These are phyloP conservation scores for Alternaria brassicicola DNA, from an alignment of 2,329 filamentous ascomycete species.

Conservation along the genomic window DNA sequence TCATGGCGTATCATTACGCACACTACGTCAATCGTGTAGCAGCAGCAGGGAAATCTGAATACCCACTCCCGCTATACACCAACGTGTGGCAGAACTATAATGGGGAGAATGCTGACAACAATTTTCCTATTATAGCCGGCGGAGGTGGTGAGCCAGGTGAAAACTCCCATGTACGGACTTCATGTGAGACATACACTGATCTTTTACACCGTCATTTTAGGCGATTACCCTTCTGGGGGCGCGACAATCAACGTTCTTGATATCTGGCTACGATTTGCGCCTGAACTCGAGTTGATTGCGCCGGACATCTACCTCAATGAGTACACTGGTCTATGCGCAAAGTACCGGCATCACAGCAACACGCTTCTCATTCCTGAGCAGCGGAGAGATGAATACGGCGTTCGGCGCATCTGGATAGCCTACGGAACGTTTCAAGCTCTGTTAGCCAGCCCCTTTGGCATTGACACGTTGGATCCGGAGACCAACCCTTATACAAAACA, in stretches of 20 bases:
- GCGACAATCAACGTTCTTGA: conserved; percentile 31
- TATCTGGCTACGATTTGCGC: conserved; percentile 57
- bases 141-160: conserved; percentile 42
- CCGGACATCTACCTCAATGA: conserved; percentile 59
- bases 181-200: too few species aligned
- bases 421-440: conserved; percentile 32
- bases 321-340: conserved; percentile 53
- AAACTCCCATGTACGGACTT: too few species aligned
- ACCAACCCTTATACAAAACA: conserved; percentile 47
- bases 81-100: conserved; percentile 56
- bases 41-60: conserved; percentile 50
- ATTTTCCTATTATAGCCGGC: conserved; percentile 49
- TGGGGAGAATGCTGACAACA: conserved; percentile 18
- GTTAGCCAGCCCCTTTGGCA: conserved; percentile 39
- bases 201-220: conserved; percentile 39
- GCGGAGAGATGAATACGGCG: conserved; percentile 53
- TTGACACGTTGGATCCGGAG: conserved; percentile 49
- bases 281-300: conserved; percentile 54
- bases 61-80: conserved; percentile 53
- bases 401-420: conserved; percentile 33
- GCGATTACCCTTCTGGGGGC: conserved; percentile 58
- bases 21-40: conserved; percentile 52
- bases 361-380: conserved; percentile 61
- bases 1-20: conserved; percentile 57
- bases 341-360: conserved; percentile 54